Conservation (phyloP, 164 flowering plant genomes). For the Tetrastigma voinierianum region DNA sequence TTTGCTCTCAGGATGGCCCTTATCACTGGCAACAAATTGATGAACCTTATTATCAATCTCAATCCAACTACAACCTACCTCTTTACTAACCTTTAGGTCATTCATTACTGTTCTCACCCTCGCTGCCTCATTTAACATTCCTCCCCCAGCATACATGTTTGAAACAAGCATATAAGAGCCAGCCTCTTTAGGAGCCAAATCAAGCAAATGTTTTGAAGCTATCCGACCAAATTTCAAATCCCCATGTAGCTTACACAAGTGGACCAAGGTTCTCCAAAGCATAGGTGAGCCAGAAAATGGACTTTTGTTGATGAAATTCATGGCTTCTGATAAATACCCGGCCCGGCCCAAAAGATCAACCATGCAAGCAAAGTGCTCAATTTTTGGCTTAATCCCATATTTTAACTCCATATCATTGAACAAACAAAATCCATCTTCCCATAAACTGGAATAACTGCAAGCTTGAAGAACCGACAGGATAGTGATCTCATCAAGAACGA, state of each 20-base stretch:
- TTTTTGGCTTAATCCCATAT: slow-evolving; percentile 10
- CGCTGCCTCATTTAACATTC: slow-evolving; percentile 30
- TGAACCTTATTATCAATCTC: slow-evolving; percentile 24
- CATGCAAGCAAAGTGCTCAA: slow-evolving; percentile 20
- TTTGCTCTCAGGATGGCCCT: slow-evolving; percentile 18
- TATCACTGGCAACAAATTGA: slow-evolving; percentile 24
- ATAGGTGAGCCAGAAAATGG: slow-evolving; percentile 21
- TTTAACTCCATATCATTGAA: slow-evolving; percentile 22
- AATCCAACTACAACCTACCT: slow-evolving; percentile 34
- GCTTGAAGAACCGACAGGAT: slow-evolving; percentile 35
- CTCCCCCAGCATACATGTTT: slow-evolving; percentile 17
- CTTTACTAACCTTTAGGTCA: slow-evolving; percentile 28
- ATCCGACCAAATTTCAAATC: slow-evolving; percentile 18
- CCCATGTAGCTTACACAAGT: slow-evolving; percentile 24
- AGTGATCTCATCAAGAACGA: slow-evolving; percentile 26
- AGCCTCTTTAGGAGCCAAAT: slow-evolving; percentile 11
- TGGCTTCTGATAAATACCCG: slow-evolving; percentile 24
- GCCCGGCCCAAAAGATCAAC: slow-evolving; percentile 25
- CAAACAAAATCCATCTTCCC: slow-evolving; percentile 24
- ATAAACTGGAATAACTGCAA: slow-evolving; percentile 30
- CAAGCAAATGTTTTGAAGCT: slow-evolving; percentile 20
- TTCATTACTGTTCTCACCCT: slow-evolving; percentile 31
- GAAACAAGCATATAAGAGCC: slow-evolving; percentile 20
- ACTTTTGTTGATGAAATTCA: slow-evolving; percentile 25
- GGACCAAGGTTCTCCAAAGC: slow-evolving; percentile 19